Evolutionary conservation across 352 stramenopile genomes (phyloP), one percentile per base, ranked within the genome.

Genomic region (Pythium sukuiense): DNA sequence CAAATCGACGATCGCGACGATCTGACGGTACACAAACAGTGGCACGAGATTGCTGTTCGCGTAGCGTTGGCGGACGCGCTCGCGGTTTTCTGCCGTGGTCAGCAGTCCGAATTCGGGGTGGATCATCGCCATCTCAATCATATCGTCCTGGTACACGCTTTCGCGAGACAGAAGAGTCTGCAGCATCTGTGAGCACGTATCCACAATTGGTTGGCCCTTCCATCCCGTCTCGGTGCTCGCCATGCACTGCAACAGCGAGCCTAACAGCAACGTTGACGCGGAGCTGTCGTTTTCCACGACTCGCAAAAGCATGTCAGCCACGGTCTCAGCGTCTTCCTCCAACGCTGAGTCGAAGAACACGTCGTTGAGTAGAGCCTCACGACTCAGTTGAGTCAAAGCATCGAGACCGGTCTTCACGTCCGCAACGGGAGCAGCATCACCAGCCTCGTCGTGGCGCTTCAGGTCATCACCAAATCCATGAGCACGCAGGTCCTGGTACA

Each of bases 261-360:
- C 76, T 63, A 93, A 58, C 18, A 96, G 61, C 46, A 85, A 75
- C n/a, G 43, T 65, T 0, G 85, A 93, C 45, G 85, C 90, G 2
- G 64, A 55, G n/a, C 69, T 61, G 46, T 91, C 76, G 32, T 84
- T 83, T 24, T 92, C 74, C 62, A 82, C 85, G 43, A 95, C 71
- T 11, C 85, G 81, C 16, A 93, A 53, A 41, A 96, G 56, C 39
- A 96, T 65, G 37, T 96, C 86, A 11, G 75, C 76, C 16, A 88
- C 86, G 5, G 83, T 93, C 55, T 96, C 88, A 18, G 86, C 85
- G 66, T 96, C 86, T 71, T 96, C 88, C 61, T 96, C 88, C 5
- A 96, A 74, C 16, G 86, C 88, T 27, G 85, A 90, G 56, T 96
- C 86, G 33, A 96, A 86, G 63, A 96, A 95, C 13, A 89, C 84